Conservation (phyloP, 2,329 filamentous ascomycete genomes). For the Fusarium anguioides region DNA sequence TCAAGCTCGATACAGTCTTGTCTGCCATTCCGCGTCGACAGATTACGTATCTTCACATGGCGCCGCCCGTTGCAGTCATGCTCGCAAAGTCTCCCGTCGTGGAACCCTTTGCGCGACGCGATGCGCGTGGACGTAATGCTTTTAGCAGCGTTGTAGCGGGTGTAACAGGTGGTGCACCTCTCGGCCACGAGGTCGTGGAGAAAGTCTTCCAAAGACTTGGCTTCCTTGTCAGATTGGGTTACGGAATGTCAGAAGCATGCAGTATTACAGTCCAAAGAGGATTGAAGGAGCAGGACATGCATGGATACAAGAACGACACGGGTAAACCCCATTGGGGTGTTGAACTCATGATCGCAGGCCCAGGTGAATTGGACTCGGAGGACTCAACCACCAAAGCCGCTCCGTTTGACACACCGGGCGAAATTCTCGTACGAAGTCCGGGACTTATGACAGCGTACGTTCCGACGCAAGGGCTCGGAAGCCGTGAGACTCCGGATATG, state of each 20-base stretch:
- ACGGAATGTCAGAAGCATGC: conserved; percentile 80
- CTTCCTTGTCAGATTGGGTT: conserved; percentile 67
- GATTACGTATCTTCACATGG: conserved; percentile 73
- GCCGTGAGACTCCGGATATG: conserved; percentile 49
- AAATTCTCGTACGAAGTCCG: conserved; percentile 73
- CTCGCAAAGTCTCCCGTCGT: conserved; percentile 77
- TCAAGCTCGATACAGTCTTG: conserved; percentile 75
- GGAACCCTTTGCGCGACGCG: conserved; percentile 65
- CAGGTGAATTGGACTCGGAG: conserved; percentile 51
- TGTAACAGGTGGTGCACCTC: conserved; percentile 72
- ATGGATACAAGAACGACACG: conserved; percentile 67
- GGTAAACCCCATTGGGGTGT: conserved; percentile 74
- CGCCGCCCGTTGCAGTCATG: conserved; percentile 76
- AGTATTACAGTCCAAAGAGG: conserved; percentile 72
- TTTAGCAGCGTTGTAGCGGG: conserved; percentile 66
- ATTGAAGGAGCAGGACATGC: conserved; percentile 57
- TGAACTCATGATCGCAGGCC: conserved; percentile 71
- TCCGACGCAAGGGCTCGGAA: conserved; percentile 60
- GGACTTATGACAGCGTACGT: conserved; percentile 77
- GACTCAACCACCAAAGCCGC: conserved; percentile 46
- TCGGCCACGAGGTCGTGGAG: conserved; percentile 64
- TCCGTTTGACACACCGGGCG: conserved; percentile 66
- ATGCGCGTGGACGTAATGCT: conserved; percentile 58
- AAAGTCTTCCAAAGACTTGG: conserved; percentile 72
- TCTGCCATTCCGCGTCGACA: conserved; percentile 67